phyloP scores from a whole-genome alignment of 2,329 filamentous ascomycete genomes.

The Ceratocystis ficicola region DNA sequence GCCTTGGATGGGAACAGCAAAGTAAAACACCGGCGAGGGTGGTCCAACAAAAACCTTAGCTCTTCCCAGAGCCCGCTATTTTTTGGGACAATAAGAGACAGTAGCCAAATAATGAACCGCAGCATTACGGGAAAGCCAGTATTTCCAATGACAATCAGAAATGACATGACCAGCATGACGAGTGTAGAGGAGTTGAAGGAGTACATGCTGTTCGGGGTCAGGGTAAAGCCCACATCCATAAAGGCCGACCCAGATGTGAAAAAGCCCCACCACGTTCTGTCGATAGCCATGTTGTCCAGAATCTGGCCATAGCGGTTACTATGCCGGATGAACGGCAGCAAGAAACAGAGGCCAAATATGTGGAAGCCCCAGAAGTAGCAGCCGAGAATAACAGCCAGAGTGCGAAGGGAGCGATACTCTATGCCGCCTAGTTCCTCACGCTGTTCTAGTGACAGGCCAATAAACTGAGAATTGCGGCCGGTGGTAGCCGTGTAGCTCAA shows the following conservation, averaged over 20 bases:
- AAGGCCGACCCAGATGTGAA: slow-evolving; percentile 83
- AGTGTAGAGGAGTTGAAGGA: slow-evolving; percentile 71
- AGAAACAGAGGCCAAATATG: slow-evolving; percentile 56
- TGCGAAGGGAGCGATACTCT: slow-evolving; percentile 86
- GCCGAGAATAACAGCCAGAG: slow-evolving; percentile 64
- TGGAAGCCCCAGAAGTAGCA: slow-evolving; percentile 78
- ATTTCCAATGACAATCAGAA: slow-evolving; percentile 87
- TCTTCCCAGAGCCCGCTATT: slow-evolving; percentile 74
- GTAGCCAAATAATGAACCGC: slow-evolving; percentile 78
- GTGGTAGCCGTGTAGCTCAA: slow-evolving; percentile 89
- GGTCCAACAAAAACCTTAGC: slow-evolving; percentile 78
- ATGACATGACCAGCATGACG: slow-evolving; percentile 63
- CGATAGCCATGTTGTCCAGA: slow-evolving; percentile 50
- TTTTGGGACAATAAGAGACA: slow-evolving; percentile 53
- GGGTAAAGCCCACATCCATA: slow-evolving; percentile 85
- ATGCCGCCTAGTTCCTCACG: slow-evolving; percentile 92
- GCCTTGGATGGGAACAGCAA: slow-evolving; percentile 79
- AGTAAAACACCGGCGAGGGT: slow-evolving; percentile 92
- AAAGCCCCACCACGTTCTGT: slow-evolving; percentile 77
- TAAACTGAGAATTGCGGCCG: slow-evolving; percentile 83
- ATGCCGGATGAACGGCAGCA: slow-evolving; percentile 69
- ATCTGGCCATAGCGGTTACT: slow-evolving; percentile 50
- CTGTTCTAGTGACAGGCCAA: slow-evolving; percentile 78
- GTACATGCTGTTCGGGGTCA: slow-evolving; percentile 88
- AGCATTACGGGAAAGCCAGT: slow-evolving; percentile 93